Evolutionary conservation across 2,329 filamentous ascomycete genomes (phyloP).

Genomic region (Ophiostoma sp.): DNA sequence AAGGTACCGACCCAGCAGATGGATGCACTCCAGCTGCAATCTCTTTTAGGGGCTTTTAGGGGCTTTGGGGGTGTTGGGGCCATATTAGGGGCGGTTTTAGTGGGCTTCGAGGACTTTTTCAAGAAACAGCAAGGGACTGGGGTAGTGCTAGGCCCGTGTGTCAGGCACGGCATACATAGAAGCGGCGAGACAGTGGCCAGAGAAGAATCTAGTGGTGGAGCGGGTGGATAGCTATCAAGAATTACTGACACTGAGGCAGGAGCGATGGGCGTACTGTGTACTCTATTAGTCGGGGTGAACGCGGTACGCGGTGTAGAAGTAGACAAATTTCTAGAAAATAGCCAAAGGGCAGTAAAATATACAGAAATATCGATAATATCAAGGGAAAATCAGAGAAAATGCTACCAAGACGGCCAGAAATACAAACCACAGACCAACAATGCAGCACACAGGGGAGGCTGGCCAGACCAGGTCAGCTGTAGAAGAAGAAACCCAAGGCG

Average conservation of each 20-base stretch:
- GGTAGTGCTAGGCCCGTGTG: not conserved
- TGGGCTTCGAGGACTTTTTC: not conserved
- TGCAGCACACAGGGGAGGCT: not conserved
- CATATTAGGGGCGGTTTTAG: conserved; percentile 7
- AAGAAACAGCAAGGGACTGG: conserved; percentile 7
- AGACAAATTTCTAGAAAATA: too few relatives aligned
- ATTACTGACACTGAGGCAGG: not conserved
- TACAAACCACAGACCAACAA: not conserved
- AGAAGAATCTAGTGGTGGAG: not conserved
- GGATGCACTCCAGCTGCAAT: conserved; percentile 6
- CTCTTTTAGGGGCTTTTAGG: conserved; percentile 7
- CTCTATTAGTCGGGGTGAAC: not conserved
- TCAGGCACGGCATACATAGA: not conserved
- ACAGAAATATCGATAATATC: not conserved
- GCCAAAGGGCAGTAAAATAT: not conserved
- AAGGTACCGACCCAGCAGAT: conserved; percentile 1
- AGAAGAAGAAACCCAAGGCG: not conserved
- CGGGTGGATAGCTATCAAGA: not conserved
- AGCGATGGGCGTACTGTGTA: not conserved
- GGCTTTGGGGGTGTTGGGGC: not conserved
- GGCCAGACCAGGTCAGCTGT: not conserved
- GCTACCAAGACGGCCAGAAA: not conserved
- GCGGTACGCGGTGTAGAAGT: too few relatives aligned
- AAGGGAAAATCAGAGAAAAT: not conserved
- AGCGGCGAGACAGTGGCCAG: not conserved